Conservation (phyloP, 2,329 filamentous ascomycete species). For the Trichoderma sp. region DNA sequence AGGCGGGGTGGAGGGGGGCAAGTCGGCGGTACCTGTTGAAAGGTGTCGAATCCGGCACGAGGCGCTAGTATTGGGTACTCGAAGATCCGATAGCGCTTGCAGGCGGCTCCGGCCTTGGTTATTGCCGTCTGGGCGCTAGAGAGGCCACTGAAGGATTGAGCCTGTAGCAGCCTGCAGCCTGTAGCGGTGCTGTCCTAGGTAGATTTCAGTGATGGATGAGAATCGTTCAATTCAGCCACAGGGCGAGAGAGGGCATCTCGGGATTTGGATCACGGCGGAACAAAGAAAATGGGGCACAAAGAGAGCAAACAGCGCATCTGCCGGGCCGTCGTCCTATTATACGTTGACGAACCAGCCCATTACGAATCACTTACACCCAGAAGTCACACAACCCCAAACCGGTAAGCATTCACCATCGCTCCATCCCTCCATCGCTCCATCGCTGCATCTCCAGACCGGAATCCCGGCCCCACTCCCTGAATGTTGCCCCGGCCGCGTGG, state of each 20-base stretch:
- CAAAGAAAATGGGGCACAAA: not conserved
- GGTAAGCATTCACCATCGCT: not conserved
- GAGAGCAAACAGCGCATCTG: not conserved
- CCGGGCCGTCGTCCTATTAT: not conserved
- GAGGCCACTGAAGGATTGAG: not conserved
- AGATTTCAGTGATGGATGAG: no score
- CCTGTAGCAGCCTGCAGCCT: not conserved
- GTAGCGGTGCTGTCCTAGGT: not conserved
- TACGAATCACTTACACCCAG: not conserved
- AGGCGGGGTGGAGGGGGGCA: not conserved
- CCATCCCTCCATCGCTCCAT: not conserved
- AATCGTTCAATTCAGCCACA: not conserved
- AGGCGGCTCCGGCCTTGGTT: not conserved
- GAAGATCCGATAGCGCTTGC: not conserved
- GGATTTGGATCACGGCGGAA: not conserved
- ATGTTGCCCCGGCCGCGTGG: constrained; percentile 23
- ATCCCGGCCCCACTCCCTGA: constrained; percentile 14
- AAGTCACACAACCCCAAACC: not conserved
- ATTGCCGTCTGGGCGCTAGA: not conserved
- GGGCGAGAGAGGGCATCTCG: not conserved
- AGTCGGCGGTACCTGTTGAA: not conserved
- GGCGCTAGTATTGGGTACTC: not conserved
- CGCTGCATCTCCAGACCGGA: constrained; percentile 15
- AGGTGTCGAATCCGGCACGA: not conserved
- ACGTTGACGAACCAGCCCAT: not conserved